These are phyloP conservation scores for Colletotrichum simmondsii DNA, from an alignment of 2,329 filamentous ascomycete genomes.

Conservation along the genomic window DNA sequence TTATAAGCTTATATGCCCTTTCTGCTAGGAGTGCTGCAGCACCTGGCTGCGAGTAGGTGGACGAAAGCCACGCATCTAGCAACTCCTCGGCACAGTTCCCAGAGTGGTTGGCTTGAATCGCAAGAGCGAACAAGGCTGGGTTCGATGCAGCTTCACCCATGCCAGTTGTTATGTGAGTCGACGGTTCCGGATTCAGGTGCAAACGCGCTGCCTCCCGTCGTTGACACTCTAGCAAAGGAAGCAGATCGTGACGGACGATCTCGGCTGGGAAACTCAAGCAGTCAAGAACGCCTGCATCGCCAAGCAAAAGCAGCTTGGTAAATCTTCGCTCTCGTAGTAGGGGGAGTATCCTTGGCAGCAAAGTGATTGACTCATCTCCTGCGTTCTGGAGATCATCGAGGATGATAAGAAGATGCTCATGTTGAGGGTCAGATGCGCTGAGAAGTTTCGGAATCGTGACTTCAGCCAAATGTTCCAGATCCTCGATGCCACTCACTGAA, in stretches of 20 bases:
- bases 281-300: background rate
- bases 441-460: background rate
- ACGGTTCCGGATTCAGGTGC: background rate
- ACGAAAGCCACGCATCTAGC: background rate
- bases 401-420: background rate
- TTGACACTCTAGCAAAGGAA: background rate
- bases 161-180: background rate
- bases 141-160: background rate
- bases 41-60: background rate
- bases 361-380: background rate
- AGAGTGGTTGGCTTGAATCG: background rate
- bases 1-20: background rate
- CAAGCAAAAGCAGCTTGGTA: background rate
- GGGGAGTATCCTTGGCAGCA: background rate
- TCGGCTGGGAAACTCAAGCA: background rate
- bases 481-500: background rate
- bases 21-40: background rate
- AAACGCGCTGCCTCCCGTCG: background rate
- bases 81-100: constrained; percentile 3
- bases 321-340: background rate
- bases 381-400: background rate
- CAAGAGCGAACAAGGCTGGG: constrained; percentile 8
- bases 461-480: background rate
- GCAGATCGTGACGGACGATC: background rate
- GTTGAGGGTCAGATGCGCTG: background rate